Conservation (phyloP, 192 early-diverging fungal species). For the Entomortierella chlamydospora region DNA sequence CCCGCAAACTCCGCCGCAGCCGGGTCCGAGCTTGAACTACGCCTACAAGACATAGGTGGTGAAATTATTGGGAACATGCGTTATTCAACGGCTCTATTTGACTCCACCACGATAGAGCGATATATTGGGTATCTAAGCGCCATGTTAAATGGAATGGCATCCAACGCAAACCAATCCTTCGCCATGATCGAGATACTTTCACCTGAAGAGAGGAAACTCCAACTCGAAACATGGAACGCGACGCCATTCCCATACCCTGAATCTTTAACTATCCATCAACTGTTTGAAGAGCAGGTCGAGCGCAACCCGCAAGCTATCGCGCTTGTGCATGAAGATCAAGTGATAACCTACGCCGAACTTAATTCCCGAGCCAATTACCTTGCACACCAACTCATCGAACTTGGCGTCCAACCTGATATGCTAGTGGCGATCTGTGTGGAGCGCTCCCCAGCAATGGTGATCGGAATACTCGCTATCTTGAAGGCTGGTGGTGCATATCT, state of each 20-base stretch:
- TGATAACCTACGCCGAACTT: slow-evolving; percentile 9
- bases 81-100: too few species aligned
- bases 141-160: too few species aligned
- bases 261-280: slow-evolving; percentile 14
- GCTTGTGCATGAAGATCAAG: slow-evolving; percentile 7
- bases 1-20: too few species aligned
- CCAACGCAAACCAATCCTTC: too few species aligned
- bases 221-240: slow-evolving; percentile 9
- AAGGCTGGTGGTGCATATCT: slow-evolving; percentile 56
- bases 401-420: slow-evolving; percentile 4
- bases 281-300: slow-evolving; percentile 10
- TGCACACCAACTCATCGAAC: slow-evolving; percentile 16
- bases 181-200: background rate
- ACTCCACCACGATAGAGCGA: too few species aligned
- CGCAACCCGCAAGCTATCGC: background rate
- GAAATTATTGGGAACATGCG: too few species aligned
- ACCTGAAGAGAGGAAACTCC: background rate
- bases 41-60: too few species aligned
- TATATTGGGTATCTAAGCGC: too few species aligned
- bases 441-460: slow-evolving; percentile 6
- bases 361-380: slow-evolving; percentile 8
- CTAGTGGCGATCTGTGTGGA: slow-evolving; percentile 13
- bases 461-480: slow-evolving; percentile 36
- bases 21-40: too few species aligned
- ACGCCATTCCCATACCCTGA: too few species aligned